Percentiles rank a stretch among this genome's conserved stretches.
These are phyloP conservation scores for Boletus subcaerulescens DNA, from an alignment of 768 basidiomycete species.

Conservation along the genomic window DNA sequence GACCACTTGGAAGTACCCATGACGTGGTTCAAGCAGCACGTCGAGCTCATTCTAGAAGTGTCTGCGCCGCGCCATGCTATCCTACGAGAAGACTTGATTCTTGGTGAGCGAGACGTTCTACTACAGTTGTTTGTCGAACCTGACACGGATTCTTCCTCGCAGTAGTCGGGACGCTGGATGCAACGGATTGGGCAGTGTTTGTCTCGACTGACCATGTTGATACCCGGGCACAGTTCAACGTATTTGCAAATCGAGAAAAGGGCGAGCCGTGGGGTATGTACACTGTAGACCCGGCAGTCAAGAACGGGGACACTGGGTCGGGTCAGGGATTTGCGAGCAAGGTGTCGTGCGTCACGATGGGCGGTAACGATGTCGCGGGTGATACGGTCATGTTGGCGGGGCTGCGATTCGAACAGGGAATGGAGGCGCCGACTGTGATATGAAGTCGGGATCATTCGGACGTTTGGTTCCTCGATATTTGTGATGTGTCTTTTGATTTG, in stretches of 20 bases:
- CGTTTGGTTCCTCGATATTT: background rate
- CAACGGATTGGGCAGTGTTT: conserved; percentile 70
- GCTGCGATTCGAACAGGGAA: conserved; percentile 64
- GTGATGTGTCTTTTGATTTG: conserved; percentile 14
- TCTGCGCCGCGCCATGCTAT: conserved; percentile 48
- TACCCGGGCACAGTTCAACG: conserved; percentile 68
- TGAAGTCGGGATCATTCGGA: conserved; percentile 11
- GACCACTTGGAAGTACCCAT: conserved; percentile 60
- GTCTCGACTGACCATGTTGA: conserved; percentile 71
- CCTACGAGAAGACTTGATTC: conserved; percentile 55
- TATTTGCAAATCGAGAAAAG: conserved; percentile 46
- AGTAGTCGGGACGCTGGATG: conserved; percentile 70
- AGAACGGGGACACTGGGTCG: conserved; percentile 43
- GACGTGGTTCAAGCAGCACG: conserved; percentile 71
- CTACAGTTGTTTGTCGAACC: background rate
- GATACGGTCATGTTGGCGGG: conserved; percentile 62
- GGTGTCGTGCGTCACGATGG: conserved; percentile 41
- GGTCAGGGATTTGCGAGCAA: conserved; percentile 46
- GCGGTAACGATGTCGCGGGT: conserved; percentile 23
- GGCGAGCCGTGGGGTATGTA: conserved; percentile 76
- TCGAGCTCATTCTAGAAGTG: conserved; percentile 56
- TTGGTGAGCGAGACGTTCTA: conserved; percentile 31
- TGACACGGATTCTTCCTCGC: background rate
- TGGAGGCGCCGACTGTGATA: conserved; percentile 51
- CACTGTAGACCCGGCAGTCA: conserved; percentile 50